Evolutionary conservation across 441 rosid species (phyloP).

Genomic region (Erodium moschatum): DNA sequence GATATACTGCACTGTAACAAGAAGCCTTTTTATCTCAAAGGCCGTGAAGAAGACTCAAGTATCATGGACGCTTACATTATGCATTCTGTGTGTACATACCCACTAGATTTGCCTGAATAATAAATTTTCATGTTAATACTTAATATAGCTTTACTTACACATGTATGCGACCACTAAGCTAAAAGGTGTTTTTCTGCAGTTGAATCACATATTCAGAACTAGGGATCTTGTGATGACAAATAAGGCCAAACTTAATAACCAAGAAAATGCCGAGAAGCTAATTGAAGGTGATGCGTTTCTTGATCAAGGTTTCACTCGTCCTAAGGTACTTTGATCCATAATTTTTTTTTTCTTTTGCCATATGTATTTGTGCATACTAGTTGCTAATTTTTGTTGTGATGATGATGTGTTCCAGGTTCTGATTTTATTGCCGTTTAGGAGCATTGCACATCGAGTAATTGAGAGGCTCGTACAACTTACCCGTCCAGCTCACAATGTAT

Average conservation of each 20-base stretch:
- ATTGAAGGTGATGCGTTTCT: conserved; percentile 48
- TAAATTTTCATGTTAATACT: neutral
- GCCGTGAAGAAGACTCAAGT: conserved; percentile 67
- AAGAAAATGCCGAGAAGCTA: conserved; percentile 41
- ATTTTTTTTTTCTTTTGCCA: neutral
- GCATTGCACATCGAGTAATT: conserved; percentile 59
- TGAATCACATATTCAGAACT: conserved; percentile 73
- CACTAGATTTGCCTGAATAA: neutral
- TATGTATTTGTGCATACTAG: neutral
- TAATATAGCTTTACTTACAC: conserved; percentile 10
- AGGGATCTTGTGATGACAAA: conserved; percentile 70
- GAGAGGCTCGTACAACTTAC: conserved; percentile 73
- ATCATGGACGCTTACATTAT: conserved; percentile 71
- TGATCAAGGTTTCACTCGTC: conserved; percentile 95
- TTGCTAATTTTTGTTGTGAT: conserved; percentile 11
- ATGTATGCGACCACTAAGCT: conserved; percentile 17
- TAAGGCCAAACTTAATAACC: conserved; percentile 60
- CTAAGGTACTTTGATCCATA: conserved; percentile 51
- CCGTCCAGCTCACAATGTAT: conserved; percentile 69
- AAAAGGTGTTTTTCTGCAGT: conserved; percentile 44
- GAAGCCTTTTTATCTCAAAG: conserved; percentile 72
- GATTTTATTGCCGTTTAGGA: conserved; percentile 69
- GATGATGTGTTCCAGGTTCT: conserved; percentile 43
- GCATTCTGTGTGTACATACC: conserved; percentile 58
- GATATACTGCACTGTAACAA: conserved; percentile 81